A percentile compares a stretch with the other conserved stretches of the same genome.
Evolutionary conservation across 768 basidiomycete species (phyloP).

Genomic region (Gyrodon lividus): DNA sequence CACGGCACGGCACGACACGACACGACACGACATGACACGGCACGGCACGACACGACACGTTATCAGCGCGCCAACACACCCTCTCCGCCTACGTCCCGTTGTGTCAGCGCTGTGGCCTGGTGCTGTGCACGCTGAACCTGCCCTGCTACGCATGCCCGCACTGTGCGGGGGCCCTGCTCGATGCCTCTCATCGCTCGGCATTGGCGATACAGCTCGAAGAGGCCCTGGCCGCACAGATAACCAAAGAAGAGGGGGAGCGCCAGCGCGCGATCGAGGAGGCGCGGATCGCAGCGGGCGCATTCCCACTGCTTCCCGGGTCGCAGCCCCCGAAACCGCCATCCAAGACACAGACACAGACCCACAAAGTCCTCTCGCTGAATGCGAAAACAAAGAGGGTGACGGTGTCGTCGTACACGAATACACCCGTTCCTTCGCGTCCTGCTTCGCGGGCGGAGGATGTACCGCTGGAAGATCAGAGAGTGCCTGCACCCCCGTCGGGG

Average conservation of each 20-base stretch:
- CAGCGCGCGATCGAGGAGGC: slow-evolving; percentile 48
- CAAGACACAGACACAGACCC: too few relatives aligned
- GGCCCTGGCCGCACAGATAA: slow-evolving; percentile 43
- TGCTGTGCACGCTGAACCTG: slow-evolving; percentile 58
- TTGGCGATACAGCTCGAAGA: slow-evolving; percentile 45
- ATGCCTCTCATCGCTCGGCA: slow-evolving; percentile 28
- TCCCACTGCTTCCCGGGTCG: slow-evolving; percentile 47
- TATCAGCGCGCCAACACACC: slow-evolving; percentile 52
- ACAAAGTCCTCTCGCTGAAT: slow-evolving; percentile 61
- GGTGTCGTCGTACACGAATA: slow-evolving; percentile 49
- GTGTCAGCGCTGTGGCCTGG: slow-evolving; percentile 58
- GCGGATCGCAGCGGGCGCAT: slow-evolving; percentile 53
- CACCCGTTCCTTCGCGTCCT: slow-evolving; percentile 33
- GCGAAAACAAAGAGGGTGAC: slow-evolving; percentile 49
- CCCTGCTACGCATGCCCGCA: slow-evolving; percentile 57
- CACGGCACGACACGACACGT: too few relatives aligned
- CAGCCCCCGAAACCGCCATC: slow-evolving; percentile 25
- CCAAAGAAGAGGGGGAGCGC: slow-evolving; percentile 48
- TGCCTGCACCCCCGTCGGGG: slow-evolving; percentile 38
- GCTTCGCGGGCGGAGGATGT: slow-evolving; percentile 35
- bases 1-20: not conserved
- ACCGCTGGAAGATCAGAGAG: slow-evolving; percentile 38
- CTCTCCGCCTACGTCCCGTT: slow-evolving; percentile 58
- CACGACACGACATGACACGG: too few relatives aligned
- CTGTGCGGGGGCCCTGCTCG: slow-evolving; percentile 44